Percentiles rank a stretch among this genome's conserved stretches.
Evolutionary conservation across 164 flowering plant genomes (phyloP).

Genomic region (Piper betle): DNA sequence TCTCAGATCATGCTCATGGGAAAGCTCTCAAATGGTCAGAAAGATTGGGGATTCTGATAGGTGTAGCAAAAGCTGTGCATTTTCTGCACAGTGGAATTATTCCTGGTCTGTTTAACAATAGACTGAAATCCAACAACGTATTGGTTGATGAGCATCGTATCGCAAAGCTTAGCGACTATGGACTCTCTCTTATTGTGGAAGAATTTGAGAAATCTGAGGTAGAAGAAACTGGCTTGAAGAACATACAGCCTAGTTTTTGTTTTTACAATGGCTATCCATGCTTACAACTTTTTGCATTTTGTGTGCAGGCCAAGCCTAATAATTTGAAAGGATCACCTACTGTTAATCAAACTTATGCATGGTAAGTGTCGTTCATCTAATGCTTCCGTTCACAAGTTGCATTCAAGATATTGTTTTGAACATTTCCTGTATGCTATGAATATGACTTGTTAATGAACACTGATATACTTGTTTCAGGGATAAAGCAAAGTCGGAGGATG

Average conservation of each 20-base stretch:
- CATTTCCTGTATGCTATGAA: no score
- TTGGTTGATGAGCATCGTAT: conserved; percentile 74
- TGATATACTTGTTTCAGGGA: conserved; percentile 19
- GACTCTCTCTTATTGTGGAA: conserved; percentile 53
- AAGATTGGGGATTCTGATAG: conserved; percentile 64
- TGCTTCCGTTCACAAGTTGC: no score
- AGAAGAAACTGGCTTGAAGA: not conserved
- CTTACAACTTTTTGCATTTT: not conserved
- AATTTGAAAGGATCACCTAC: conserved; percentile 18
- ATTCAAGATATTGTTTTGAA: no score
- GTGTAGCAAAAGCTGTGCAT: conserved; percentile 84
- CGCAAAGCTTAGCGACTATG: conserved; percentile 85
- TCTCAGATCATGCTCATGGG: conserved; percentile 45
- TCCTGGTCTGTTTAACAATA: conserved; percentile 64
- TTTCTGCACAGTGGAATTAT: conserved; percentile 84
- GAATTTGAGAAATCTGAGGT: conserved; percentile 65
- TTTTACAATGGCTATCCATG: not conserved
- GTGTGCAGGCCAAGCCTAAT: conserved; percentile 47
- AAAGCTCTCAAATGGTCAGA: conserved; percentile 77
- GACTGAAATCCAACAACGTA: conserved; percentile 53
- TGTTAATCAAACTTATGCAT: conserved; percentile 1
- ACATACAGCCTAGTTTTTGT: no score
- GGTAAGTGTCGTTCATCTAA: conserved; percentile 28
- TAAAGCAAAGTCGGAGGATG: conserved; percentile 35
- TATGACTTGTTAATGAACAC: no score